A percentile compares a stretch with the other conserved stretches of the same genome.
phyloP scores from a whole-genome alignment of 805 yeast species.

The Wickerhamomyces mucosus region DNA sequence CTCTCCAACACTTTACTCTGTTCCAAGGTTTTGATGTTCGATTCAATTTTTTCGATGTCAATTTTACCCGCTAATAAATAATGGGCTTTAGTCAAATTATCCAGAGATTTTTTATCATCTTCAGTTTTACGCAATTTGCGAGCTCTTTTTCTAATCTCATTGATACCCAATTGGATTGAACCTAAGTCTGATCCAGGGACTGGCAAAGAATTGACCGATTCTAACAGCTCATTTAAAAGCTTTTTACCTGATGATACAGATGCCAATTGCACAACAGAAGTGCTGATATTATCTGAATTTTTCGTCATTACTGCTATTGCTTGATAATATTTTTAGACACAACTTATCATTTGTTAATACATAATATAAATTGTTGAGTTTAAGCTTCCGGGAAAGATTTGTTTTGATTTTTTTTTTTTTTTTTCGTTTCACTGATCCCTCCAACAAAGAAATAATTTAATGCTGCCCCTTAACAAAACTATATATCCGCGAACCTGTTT shows the following conservation, averaged over 20 bases:
- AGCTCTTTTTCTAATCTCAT: conserved; percentile 67
- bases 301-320: too few relatives aligned
- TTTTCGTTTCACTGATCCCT: too few relatives aligned
- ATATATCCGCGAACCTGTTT: too few relatives aligned
- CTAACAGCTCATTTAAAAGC: conserved; percentile 60
- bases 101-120: conserved; percentile 23
- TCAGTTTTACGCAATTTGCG: conserved; percentile 41
- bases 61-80: conserved; percentile 88
- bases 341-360: too few relatives aligned
- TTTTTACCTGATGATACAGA: conserved; percentile 14
- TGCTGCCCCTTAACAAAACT: too few relatives aligned
- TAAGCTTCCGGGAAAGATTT: too few relatives aligned
- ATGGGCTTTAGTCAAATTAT: conserved; percentile 60
- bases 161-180: conserved; percentile 68
- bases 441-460: too few relatives aligned
- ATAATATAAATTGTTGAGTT: too few relatives aligned
- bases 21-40: conserved; percentile 36
- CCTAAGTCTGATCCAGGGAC: conserved; percentile 58
- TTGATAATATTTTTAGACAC: too few relatives aligned
- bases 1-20: conserved; percentile 21
- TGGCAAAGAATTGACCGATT: conserved; percentile 71
- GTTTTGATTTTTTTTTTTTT: too few relatives aligned
- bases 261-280: conserved; percentile 3
- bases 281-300: too few relatives aligned
- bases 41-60: conserved; percentile 73